Conservation (phyloP, 2,329 filamentous ascomycete genomes). For the Hypomyces rosellus region DNA sequence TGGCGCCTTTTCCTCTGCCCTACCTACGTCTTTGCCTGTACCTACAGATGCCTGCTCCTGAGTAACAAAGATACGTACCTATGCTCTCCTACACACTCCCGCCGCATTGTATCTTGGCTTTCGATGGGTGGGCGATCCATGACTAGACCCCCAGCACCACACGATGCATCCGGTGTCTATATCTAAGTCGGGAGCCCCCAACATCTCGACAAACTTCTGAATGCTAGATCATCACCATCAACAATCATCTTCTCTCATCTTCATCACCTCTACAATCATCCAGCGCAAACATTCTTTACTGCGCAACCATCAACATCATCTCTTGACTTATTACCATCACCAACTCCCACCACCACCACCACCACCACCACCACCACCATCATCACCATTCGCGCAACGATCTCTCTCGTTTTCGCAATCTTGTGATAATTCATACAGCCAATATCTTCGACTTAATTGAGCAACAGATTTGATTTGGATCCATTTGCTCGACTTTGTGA, state of each 20-base stretch:
- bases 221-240: constrained; percentile 5
- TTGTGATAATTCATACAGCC: no score
- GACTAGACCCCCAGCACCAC: constrained; percentile 5
- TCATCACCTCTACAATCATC: background rate
- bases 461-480: no score
- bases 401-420: background rate
- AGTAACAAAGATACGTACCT: no score
- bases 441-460: no score
- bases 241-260: background rate
- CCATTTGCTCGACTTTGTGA: no score
- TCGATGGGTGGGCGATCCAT: constrained; percentile 10
- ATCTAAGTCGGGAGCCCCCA: constrained; percentile 11
- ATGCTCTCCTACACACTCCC: background rate
- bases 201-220: constrained; percentile 7
- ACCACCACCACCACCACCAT: background rate
- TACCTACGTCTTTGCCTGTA: background rate
- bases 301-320: background rate
- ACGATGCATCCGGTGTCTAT: constrained; percentile 12
- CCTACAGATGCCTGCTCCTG: no score
- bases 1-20: constrained; percentile 12
- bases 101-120: constrained; percentile 11
- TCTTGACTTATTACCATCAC: background rate
- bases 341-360: background rate
- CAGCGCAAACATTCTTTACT: no score
- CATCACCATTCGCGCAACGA: background rate